Conservation (phyloP, 495 filamentous ascomycete species). For the Stereocaulon alpinum region DNA sequence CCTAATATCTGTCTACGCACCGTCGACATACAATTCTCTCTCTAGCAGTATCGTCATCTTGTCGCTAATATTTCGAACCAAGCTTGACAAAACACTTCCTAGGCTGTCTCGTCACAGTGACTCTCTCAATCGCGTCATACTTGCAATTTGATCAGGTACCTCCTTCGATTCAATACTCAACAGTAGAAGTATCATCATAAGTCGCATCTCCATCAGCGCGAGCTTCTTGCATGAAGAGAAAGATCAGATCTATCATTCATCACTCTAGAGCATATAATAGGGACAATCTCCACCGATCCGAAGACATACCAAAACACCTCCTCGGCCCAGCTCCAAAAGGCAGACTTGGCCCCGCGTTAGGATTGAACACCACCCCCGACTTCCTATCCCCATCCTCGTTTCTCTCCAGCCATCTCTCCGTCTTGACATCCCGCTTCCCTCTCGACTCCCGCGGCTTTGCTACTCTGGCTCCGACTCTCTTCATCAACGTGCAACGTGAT, state of each 20-base stretch:
- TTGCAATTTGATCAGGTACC: neutral
- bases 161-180: neutral
- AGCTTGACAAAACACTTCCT: neutral
- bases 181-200: conserved; percentile 2
- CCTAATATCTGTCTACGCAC: neutral
- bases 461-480: conserved; percentile 23
- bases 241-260: neutral
- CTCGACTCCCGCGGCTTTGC: conserved; percentile 18
- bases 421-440: conserved; percentile 22
- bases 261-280: neutral
- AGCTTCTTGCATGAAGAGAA: neutral
- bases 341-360: neutral
- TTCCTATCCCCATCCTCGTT: neutral
- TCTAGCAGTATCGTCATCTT: neutral
- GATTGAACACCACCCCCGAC: neutral
- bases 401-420: conserved; percentile 27
- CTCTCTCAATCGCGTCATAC: conserved; percentile 1
- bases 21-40: neutral
- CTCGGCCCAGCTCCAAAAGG: neutral
- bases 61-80: neutral
- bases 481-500: conserved; percentile 19
- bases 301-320: neutral
- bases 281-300: neutral
- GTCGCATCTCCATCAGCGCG: conserved; percentile 1
- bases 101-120: conserved; percentile 1